phyloP scores from a whole-genome alignment of 805 yeast genomes.

The Yarrowia osloensis region DNA sequence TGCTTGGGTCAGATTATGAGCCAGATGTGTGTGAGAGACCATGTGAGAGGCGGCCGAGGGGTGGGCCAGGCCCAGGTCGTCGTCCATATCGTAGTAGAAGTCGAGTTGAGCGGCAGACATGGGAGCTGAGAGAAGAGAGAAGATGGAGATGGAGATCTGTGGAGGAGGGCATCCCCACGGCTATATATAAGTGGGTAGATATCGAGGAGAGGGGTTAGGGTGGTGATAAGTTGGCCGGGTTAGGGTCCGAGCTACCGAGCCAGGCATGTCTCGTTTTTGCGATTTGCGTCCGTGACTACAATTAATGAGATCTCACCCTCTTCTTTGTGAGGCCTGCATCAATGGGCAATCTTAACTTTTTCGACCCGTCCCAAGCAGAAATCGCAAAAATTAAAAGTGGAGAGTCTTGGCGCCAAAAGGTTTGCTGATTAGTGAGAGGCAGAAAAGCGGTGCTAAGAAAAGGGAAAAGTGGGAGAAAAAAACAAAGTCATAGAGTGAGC shows the following conservation, averaged over 20 bases:
- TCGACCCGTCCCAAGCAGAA: neutral
- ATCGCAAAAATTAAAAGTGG: constrained; percentile 10
- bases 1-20: neutral
- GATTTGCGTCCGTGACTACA: neutral
- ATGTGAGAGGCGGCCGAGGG: neutral
- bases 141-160: neutral
- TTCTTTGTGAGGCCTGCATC: constrained; percentile 5
- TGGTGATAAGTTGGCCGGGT: constrained; percentile 3
- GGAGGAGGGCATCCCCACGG: neutral
- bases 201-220: constrained; percentile 26
- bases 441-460: neutral
- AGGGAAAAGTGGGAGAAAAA: neutral
- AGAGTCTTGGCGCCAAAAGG: neutral
- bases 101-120: constrained; percentile 14
- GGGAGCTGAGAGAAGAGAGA: neutral
- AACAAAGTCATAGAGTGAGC: no score
- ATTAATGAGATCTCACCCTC: neutral
- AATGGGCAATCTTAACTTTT: constrained; percentile 10
- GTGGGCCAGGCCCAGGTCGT: neutral
- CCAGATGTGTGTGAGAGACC: neutral
- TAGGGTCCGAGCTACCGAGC: neutral
- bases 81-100: constrained; percentile 21
- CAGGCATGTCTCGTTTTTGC: neutral
- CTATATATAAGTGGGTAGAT: neutral
- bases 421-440: neutral